phyloP scores from a whole-genome alignment of 2,329 filamentous ascomycete genomes.

The Chalara sp. region DNA sequence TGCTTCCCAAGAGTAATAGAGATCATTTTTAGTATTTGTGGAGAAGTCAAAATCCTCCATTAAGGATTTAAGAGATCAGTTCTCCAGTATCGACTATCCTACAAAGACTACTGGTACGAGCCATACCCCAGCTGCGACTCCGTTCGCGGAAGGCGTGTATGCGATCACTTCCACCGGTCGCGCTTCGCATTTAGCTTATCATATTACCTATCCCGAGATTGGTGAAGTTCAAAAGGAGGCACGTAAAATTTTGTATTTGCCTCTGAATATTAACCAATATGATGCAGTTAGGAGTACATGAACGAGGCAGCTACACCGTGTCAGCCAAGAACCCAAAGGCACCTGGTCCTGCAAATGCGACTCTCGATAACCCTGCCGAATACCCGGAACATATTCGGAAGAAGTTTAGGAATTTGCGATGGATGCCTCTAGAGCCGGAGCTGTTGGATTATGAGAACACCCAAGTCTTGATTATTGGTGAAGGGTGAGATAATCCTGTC shows the following conservation, averaged over 20 bases:
- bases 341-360: constrained; percentile 55
- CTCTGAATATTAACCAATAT: background rate
- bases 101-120: constrained; percentile 64
- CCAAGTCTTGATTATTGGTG: constrained; percentile 74
- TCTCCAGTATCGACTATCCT: constrained; percentile 60
- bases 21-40: constrained; percentile 79
- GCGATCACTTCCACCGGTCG: constrained; percentile 66
- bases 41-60: constrained; percentile 65
- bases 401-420: constrained; percentile 66
- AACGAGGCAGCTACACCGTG: constrained; percentile 70
- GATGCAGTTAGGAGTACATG: constrained; percentile 53
- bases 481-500: constrained; percentile 33
- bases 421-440: constrained; percentile 66
- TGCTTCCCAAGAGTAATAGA: constrained; percentile 58
- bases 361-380: constrained; percentile 57
- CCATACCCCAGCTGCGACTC: constrained; percentile 61
- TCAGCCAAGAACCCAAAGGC: constrained; percentile 75
- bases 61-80: constrained; percentile 63
- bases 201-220: constrained; percentile 64
- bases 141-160: constrained; percentile 81
- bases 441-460: constrained; percentile 69
- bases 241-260: background rate
- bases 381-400: constrained; percentile 67
- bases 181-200: constrained; percentile 72
- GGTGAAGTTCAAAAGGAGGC: constrained; percentile 64